A percentile compares a stretch with the other conserved stretches of the same genome.
phyloP scores from a whole-genome alignment of 2,329 filamentous ascomycete species.

The Apiospora kogelbergensis region DNA sequence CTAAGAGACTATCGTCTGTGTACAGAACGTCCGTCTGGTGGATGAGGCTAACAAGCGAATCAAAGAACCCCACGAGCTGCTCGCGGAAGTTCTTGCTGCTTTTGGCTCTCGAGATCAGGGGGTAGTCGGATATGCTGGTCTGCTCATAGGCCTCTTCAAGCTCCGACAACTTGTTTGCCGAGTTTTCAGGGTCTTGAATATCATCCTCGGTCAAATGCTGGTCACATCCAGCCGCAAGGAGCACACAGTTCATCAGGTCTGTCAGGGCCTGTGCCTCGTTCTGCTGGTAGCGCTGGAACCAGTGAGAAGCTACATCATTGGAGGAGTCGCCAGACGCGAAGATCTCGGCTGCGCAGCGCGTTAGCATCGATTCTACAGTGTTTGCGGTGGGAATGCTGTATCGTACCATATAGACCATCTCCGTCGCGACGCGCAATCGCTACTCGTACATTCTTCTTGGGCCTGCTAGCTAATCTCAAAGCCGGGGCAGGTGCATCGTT shows the following conservation, averaged over 20 bases:
- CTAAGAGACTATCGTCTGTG: slow-evolving; percentile 72
- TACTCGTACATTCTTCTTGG: slow-evolving; percentile 56
- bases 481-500: slow-evolving; percentile 28
- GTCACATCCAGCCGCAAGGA: slow-evolving; percentile 77
- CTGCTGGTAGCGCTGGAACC: slow-evolving; percentile 57
- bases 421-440: slow-evolving; percentile 51
- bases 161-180: slow-evolving; percentile 73
- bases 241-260: slow-evolving; percentile 66
- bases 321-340: slow-evolving; percentile 55
- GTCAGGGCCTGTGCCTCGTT: slow-evolving; percentile 56
- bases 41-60: slow-evolving; percentile 71
- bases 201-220: slow-evolving; percentile 78
- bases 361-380: slow-evolving; percentile 19
- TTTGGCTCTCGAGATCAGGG: slow-evolving; percentile 80
- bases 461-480: slow-evolving; percentile 47
- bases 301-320: slow-evolving; percentile 58
- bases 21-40: slow-evolving; percentile 84
- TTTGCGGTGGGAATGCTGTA: slow-evolving; percentile 12
- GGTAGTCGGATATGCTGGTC: slow-evolving; percentile 76
- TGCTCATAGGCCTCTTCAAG: slow-evolving; percentile 87
- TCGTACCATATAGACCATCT: slow-evolving; percentile 56
- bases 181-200: slow-evolving; percentile 86
- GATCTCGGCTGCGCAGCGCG: slow-evolving; percentile 54
- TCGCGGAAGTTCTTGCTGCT: slow-evolving; percentile 76
- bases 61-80: slow-evolving; percentile 76